Evolutionary conservation across 176 grass and related monocot species (phyloP), one percentile per base, ranked within the genome.

Genomic region (Alopecurus myosuroides): DNA sequence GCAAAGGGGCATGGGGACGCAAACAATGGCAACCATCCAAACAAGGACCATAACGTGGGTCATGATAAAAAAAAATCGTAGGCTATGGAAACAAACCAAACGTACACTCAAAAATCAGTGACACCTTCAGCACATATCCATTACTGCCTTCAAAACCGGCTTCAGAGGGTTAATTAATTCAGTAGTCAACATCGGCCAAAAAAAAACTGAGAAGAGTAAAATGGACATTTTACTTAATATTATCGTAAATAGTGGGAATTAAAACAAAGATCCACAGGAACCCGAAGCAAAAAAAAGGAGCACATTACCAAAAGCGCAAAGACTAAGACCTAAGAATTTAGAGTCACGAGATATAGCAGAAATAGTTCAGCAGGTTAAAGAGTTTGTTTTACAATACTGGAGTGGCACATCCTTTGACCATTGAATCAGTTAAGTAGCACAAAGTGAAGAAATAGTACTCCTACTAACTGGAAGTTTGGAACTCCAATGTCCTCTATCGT

Each of bases 331-430:
- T 58, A 58, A 78, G 23, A 29, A 40, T 26, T 41, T 15, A 69
- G 17, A 35, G 34, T 68, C 28, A 33, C 9, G 46, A 14, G 40
- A 68, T 34, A 17, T 31, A 33, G 4, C 17, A 52, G 40, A 80
- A 48, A 73, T 86, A 52, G 11, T 76, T 72, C 67, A 45, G 10
- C 57, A 84, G 26, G 41, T 81, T 18, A n/a, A 28, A 44, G 57
- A 48, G 58, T 76, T 77, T 65, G 26, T 18, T 75, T 80, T 66
- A 26, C 52, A 56, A 9, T 18, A 42, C 14, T 48, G 65, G 13
- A 75, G 40, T 61, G 71, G 4, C 69, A 52, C 49, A 73, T 36
- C 0, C 3, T 79, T 78, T 67, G 15, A 66, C n/a, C 18, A 82
- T 36, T 0, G 3, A 45, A 83, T 57, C 36, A 74, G 30, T 45